A percentile compares a stretch with the other conserved stretches of the same genome.
phyloP scores from a whole-genome alignment of 768 basidiomycete species.

The Clitopilus hobsonii region DNA sequence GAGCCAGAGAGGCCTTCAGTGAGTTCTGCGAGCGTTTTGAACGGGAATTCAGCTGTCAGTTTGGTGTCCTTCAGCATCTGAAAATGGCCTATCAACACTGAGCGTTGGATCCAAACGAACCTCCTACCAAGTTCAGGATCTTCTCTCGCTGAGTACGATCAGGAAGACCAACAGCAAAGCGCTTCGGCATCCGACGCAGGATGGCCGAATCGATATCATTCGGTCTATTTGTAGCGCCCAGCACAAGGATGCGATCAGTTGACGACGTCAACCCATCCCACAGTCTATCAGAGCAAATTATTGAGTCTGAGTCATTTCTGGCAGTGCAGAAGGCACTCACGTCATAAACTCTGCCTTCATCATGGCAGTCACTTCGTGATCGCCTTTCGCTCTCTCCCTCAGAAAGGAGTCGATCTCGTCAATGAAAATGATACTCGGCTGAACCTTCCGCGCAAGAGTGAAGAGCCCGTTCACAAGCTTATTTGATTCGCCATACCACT shows the following conservation, averaged over 20 bases:
- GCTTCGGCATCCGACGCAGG: slow-evolving; percentile 96
- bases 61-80: slow-evolving; percentile 85
- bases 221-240: slow-evolving; percentile 94
- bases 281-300: slow-evolving; percentile 40
- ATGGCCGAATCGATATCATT: slow-evolving; percentile 88
- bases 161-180: slow-evolving; percentile 83
- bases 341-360: slow-evolving; percentile 98
- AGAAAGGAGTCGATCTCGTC: slow-evolving; percentile 98
- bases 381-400: slow-evolving; percentile 78
- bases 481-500: slow-evolving; percentile 59
- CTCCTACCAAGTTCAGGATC: slow-evolving; percentile 72
- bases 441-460: slow-evolving; percentile 87
- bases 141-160: slow-evolving; percentile 73
- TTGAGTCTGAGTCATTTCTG: background rate
- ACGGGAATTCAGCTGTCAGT: slow-evolving; percentile 56
- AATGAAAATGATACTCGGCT: slow-evolving; percentile 97
- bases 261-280: slow-evolving; percentile 94
- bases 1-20: slow-evolving; percentile 83
- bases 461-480: slow-evolving; percentile 95
- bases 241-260: slow-evolving; percentile 77
- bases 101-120: background rate
- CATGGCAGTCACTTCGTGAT: slow-evolving; percentile 98
- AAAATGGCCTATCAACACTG: background rate
- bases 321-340: slow-evolving; percentile 35
- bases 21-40: slow-evolving; percentile 58